phyloP scores from a whole-genome alignment of 441 rosid species.

The Cnidoscolus chayamansa region DNA sequence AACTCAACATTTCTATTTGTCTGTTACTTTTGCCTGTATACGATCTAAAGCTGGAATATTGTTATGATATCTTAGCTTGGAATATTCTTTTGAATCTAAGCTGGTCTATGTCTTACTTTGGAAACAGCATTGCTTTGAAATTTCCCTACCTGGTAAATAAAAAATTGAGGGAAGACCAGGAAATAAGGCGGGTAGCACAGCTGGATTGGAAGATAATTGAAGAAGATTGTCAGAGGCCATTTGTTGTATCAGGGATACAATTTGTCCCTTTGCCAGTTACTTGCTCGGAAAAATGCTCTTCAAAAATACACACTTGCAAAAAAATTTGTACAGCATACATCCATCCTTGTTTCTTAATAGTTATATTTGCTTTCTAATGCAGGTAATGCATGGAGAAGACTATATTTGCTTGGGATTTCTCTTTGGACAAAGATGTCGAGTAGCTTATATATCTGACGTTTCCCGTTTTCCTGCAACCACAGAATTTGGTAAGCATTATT shows the following conservation, averaged over 20 bases:
- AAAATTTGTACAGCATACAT: neutral
- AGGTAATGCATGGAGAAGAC: constrained; percentile 99
- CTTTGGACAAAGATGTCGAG: constrained; percentile 69
- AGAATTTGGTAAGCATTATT: constrained; percentile 54
- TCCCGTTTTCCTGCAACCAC: constrained; percentile 76
- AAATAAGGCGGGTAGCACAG: constrained; percentile 82
- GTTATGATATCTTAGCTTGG: neutral
- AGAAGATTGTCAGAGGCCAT: constrained; percentile 65
- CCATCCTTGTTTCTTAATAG: constrained; percentile 11
- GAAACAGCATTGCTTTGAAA: constrained; percentile 57
- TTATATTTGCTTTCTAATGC: constrained; percentile 11
- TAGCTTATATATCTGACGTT: constrained; percentile 91
- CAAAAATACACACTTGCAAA: neutral
- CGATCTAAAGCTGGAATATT: neutral
- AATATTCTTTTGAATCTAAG: too few relatives aligned
- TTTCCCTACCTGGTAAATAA: constrained; percentile 77
- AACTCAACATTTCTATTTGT: neutral
- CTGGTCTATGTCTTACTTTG: constrained; percentile 16
- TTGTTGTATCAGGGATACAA: constrained; percentile 68
- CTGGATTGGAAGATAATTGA: constrained; percentile 84
- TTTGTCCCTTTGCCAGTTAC: constrained; percentile 84
- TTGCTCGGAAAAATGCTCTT: constrained; percentile 24
- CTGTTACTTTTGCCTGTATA: neutral
- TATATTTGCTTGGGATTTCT: constrained; percentile 83
- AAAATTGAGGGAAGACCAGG: constrained; percentile 77